phyloP scores from a whole-genome alignment of 306 rosid genomes.

The Prunus dulcis region DNA sequence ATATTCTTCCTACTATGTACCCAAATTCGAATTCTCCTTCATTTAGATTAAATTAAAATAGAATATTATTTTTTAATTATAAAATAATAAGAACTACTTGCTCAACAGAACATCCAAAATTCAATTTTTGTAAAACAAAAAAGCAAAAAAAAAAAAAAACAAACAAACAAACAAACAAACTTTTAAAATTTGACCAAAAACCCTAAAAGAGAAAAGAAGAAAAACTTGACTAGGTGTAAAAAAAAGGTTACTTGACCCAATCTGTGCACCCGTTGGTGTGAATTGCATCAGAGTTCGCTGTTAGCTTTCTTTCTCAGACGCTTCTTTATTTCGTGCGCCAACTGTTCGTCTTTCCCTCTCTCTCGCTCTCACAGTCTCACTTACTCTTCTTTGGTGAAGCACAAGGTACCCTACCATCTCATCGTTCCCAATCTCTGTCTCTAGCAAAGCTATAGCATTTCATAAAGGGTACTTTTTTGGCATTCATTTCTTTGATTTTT shows the following conservation, averaged over 20 bases:
- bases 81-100: too few relatives aligned
- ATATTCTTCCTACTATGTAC: too few relatives aligned
- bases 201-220: not conserved
- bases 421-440: conserved; percentile 16
- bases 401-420: conserved; percentile 22
- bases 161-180: too few relatives aligned
- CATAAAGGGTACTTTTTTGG: conserved; percentile 22
- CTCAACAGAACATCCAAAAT: too few relatives aligned
- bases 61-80: fast-evolving
- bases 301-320: conserved; percentile 34
- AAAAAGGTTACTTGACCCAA: conserved; percentile 15
- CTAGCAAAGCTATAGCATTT: conserved; percentile 12
- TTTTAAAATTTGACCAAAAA: not conserved
- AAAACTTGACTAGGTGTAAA: conserved; percentile 18
- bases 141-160: too few relatives aligned
- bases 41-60: too few relatives aligned
- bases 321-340: conserved; percentile 26
- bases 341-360: conserved; percentile 32
- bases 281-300: conserved; percentile 18
- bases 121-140: too few relatives aligned
- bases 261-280: not conserved
- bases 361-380: not conserved
- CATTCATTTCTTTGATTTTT: conserved; percentile 21
- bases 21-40: too few relatives aligned
- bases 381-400: not conserved